Evolutionary conservation across 2,329 filamentous ascomycete genomes (phyloP).

Genomic region (Alternaria ethzedia): DNA sequence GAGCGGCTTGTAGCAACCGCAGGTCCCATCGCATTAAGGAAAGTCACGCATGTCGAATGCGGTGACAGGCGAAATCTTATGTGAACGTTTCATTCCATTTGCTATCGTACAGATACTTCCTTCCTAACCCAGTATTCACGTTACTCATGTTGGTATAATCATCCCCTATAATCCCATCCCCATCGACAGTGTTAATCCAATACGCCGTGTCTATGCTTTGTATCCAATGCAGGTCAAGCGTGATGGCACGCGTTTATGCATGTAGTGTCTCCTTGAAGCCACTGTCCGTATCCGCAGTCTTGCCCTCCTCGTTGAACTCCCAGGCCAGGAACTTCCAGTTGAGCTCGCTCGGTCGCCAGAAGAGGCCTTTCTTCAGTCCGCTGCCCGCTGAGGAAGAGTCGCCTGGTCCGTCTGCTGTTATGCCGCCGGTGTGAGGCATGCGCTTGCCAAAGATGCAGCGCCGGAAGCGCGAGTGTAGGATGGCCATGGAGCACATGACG

Average conservation of each 20-base stretch:
- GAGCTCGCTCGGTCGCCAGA: conserved; percentile 72
- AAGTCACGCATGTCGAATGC: too few relatives aligned
- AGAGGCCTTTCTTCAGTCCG: conserved; percentile 63
- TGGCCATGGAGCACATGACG: conserved; percentile 95
- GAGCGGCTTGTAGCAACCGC: too few relatives aligned
- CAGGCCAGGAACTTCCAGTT: conserved; percentile 87
- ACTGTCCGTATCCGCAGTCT: conserved; percentile 8
- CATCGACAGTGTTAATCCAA: conserved; percentile 22
- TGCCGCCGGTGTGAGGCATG: conserved; percentile 80
- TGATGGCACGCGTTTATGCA: conserved; percentile 21
- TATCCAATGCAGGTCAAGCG: conserved; percentile 29
- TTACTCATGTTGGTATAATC: neutral
- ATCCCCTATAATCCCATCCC: conserved; percentile 2
- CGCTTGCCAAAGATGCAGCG: conserved; percentile 80
- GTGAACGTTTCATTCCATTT: neutral
- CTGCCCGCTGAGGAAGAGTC: conserved; percentile 15
- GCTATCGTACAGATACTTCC: neutral
- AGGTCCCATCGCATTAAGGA: too few relatives aligned
- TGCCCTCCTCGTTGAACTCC: conserved; percentile 64
- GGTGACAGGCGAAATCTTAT: too few relatives aligned
- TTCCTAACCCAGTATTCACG: neutral
- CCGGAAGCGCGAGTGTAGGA: conserved; percentile 91
- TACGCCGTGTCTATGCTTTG: conserved; percentile 28
- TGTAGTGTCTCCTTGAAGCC: conserved; percentile 37
- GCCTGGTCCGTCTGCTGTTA: conserved; percentile 70